phyloP scores from a whole-genome alignment of 345 rosid genomes.

The Camelina sativa region DNA sequence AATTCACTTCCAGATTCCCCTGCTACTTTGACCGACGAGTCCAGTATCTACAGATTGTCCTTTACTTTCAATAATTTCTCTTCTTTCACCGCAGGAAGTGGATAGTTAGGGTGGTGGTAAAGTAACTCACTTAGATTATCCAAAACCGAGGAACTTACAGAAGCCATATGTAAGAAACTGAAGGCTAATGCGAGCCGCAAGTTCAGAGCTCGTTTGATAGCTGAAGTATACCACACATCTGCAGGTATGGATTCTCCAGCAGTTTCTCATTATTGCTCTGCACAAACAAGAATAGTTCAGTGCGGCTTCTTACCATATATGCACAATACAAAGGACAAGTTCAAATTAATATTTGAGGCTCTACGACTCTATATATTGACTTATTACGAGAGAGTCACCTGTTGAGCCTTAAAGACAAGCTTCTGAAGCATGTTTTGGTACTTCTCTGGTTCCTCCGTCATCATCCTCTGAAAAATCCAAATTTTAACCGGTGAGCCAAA shows the following conservation, averaged over 20 bases:
- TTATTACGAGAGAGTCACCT: constrained; percentile 53
- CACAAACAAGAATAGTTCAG: constrained; percentile 31
- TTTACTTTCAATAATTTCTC: constrained; percentile 12
- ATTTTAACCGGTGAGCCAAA: constrained; percentile 37
- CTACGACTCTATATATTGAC: not conserved
- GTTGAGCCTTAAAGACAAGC: constrained; percentile 94
- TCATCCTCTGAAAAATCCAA: constrained; percentile 78
- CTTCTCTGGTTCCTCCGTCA: constrained; percentile 95
- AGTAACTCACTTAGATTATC: constrained; percentile 29
- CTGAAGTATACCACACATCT: constrained; percentile 97
- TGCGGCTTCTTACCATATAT: not conserved
- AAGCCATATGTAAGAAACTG: constrained; percentile 34
- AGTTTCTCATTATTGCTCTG: constrained; percentile 98
- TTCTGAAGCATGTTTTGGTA: constrained; percentile 96
- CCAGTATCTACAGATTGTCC: constrained; percentile 28
- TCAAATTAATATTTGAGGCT: not conserved
- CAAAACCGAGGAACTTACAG: constrained; percentile 26
- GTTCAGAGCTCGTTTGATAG: constrained; percentile 68
- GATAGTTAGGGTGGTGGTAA: constrained; percentile 9
- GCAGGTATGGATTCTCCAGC: constrained; percentile 96
- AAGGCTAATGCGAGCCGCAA: constrained; percentile 27
- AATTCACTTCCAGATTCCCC: constrained; percentile 21
- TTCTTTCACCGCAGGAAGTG: constrained; percentile 18
- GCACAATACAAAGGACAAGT: constrained; percentile 8
- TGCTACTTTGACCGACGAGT: constrained; percentile 31